A percentile compares a stretch with the other conserved stretches of the same genome.
Conservation (phyloP, 768 basidiomycete species). For the Suillus subaureus region DNA sequence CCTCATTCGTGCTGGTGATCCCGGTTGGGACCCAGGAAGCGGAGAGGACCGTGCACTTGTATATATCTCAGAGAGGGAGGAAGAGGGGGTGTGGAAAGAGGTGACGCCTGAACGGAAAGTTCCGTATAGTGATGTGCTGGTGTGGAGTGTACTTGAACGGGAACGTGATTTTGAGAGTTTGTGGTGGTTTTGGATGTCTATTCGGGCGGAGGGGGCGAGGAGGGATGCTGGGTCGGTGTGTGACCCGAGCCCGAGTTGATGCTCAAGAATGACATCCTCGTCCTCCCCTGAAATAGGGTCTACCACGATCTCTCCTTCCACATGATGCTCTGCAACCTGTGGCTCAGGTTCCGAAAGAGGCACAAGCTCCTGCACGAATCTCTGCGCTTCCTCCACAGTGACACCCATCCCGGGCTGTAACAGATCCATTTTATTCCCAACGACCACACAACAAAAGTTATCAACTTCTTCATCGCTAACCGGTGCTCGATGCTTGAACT, state of each 20-base stretch:
- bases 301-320: conserved; percentile 13
- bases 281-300: conserved; percentile 13
- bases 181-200: conserved; percentile 32
- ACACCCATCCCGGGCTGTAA: conserved; percentile 29
- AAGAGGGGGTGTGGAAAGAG: conserved; percentile 78
- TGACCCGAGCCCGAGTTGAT: conserved; percentile 11
- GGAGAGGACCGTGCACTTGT: conserved; percentile 66
- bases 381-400: conserved; percentile 47
- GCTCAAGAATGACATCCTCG: conserved; percentile 20
- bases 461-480: conserved; percentile 61
- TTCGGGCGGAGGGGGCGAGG: not conserved
- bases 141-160: conserved; percentile 42
- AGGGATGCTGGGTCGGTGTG: conserved; percentile 19
- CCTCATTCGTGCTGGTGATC: conserved; percentile 28
- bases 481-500: conserved; percentile 70
- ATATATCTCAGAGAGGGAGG: conserved; percentile 68
- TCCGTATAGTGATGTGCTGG: conserved; percentile 48
- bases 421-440: conserved; percentile 79
- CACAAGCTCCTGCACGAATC: conserved; percentile 60
- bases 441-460: conserved; percentile 72
- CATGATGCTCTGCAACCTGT: conserved; percentile 14
- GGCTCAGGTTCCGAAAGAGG: conserved; percentile 35
- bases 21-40: conserved; percentile 38
- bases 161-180: conserved; percentile 47
- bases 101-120: conserved; percentile 55